Conservation (phyloP, 345 rosid species). For the Noccaea caerulescens region DNA sequence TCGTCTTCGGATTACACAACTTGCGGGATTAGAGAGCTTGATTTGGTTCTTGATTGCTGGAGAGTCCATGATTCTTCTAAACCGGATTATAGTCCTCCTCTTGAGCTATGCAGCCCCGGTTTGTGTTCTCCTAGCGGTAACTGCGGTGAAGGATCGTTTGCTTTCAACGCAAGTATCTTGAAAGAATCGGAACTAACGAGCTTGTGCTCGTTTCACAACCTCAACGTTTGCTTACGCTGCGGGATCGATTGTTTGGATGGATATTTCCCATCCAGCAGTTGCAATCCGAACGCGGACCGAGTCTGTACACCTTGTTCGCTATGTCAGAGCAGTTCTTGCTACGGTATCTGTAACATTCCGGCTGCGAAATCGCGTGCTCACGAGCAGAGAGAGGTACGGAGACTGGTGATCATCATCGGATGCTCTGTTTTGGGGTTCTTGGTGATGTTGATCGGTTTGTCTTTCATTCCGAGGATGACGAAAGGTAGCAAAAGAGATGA, state of each 20-base stretch:
- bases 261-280: slow-evolving; percentile 73
- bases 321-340: slow-evolving; percentile 90
- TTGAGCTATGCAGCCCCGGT: slow-evolving; percentile 91
- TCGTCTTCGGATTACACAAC: slow-evolving; percentile 83
- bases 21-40: slow-evolving; percentile 83
- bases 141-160: slow-evolving; percentile 62
- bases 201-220: slow-evolving; percentile 63
- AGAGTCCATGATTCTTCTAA: slow-evolving; percentile 51
- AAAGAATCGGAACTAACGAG: slow-evolving; percentile 75
- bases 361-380: slow-evolving; percentile 19
- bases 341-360: slow-evolving; percentile 57
- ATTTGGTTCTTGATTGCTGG: slow-evolving; percentile 95
- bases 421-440: slow-evolving; percentile 58
- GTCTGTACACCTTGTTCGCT: slow-evolving; percentile 90
- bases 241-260: slow-evolving; percentile 80
- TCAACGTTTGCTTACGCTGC: slow-evolving; percentile 76
- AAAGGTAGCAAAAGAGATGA: slow-evolving; percentile 50
- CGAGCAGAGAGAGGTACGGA: slow-evolving; percentile 45
- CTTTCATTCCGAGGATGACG: slow-evolving; percentile 52
- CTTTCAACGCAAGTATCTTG: slow-evolving; percentile 84
- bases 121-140: slow-evolving; percentile 58
- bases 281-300: slow-evolving; percentile 67
- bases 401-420: slow-evolving; percentile 52
- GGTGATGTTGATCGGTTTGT: slow-evolving; percentile 56
- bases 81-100: slow-evolving; percentile 70